phyloP scores from a whole-genome alignment of 2,329 filamentous ascomycete genomes.

The Gnomoniopsis sp. region DNA sequence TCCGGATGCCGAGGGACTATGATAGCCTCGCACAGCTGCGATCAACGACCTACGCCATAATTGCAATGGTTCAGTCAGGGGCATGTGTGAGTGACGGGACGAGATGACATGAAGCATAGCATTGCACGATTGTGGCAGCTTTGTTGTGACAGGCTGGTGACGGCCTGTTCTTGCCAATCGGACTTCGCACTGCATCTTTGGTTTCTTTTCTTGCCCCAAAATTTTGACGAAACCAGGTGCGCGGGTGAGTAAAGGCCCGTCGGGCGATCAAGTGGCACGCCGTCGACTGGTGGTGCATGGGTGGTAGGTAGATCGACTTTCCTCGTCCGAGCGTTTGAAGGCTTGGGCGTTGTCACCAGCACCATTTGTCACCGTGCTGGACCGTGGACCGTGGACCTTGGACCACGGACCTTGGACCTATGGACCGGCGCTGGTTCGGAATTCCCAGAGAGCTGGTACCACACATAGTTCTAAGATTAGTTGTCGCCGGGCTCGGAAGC shows the following conservation, averaged over 20 bases:
- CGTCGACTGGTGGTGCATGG: not conserved
- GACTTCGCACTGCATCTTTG: not conserved
- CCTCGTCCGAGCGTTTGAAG: not conserved
- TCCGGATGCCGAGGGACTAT: not conserved
- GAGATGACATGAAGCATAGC: constrained; percentile 2
- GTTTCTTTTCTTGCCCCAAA: no score
- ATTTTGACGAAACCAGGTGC: no score
- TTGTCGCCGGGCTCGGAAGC: constrained; percentile 3
- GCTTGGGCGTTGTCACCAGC: constrained; percentile 10
- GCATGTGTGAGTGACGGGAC: constrained; percentile 7
- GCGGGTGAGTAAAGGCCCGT: not conserved
- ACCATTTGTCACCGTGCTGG: not conserved
- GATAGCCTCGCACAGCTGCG: not conserved
- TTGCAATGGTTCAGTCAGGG: not conserved
- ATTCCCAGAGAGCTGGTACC: not conserved
- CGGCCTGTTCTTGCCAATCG: not conserved
- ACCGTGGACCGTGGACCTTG: not conserved
- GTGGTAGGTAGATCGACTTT: not conserved
- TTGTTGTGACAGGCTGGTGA: not conserved
- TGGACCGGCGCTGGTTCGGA: not conserved
- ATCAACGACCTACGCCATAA: not conserved
- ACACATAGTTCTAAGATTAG: not conserved
- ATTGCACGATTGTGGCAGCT: not conserved
- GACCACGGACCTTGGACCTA: no score
- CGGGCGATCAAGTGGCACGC: not conserved